Evolutionary conservation across 2,329 filamentous ascomycete species (phyloP), one percentile per base, ranked within the genome.

Genomic region (Pestalotiopsis sp.): DNA sequence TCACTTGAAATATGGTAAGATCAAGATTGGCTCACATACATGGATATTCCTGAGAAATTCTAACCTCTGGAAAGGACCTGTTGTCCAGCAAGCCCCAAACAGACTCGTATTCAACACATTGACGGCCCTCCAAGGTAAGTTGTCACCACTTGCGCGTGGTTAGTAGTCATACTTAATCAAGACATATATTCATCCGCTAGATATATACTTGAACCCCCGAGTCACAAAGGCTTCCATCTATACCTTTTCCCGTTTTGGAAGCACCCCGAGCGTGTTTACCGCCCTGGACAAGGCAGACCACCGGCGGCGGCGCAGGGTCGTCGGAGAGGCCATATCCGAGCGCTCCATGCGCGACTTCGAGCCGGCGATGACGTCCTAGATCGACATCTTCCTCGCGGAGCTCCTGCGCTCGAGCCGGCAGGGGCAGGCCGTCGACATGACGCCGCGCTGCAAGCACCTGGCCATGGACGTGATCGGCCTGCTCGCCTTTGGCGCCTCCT

Each of bases 121-220:
- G n/a, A 70, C 67, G 6, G 73, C 73, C n/a, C 66, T 73, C 7
- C 45, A 14, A 14, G 45, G 64, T 66, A 36, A 56, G 25, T 56
- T 40, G 14, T 41, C 20, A 6, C 2, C 11, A 38, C 38, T 25
- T 12, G 27, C 31, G 7, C 31, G 27, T 20, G 17, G 17, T 60
- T 13, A 11, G 7, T 20, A 17, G 20, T 61, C 13, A 20, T 31
- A 14, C 4, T 61, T 59, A 59, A 27, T 14, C 7, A 31, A 13
- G n/a, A 23, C 5, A 25, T 12, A 27, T 27, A 27, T 41, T 11
- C 40, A 2, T 63, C 13, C 9, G 36, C 9, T 25, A 74, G 73
- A 73, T 31, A 73, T 74, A 49, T 73, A 73, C 40, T 45, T 70
- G 11, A 73, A 73, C 58, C 69, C 71, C 2, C 66, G 66, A 40